Evolutionary conservation across 805 yeast genomes (phyloP).

Genomic region (Pichia californica): DNA sequence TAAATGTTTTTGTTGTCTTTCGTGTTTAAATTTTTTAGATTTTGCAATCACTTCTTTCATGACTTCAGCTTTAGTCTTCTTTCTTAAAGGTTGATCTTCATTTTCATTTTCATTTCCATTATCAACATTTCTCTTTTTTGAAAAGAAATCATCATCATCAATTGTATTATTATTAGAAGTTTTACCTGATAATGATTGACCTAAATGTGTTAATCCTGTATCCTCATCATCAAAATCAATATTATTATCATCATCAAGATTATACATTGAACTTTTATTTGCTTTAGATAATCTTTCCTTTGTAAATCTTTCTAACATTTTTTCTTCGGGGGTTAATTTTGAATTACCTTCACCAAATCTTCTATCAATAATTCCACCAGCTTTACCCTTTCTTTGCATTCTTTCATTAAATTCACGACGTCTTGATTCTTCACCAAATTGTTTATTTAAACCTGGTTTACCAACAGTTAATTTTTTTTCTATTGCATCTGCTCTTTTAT

Average conservation of each 20-base stretch:
- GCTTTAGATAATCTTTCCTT: conserved; percentile 67
- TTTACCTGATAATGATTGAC: conserved; percentile 48
- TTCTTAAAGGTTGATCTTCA: conserved; percentile 41
- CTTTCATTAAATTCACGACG: conserved; percentile 57
- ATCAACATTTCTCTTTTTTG: conserved; percentile 29
- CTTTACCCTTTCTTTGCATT: conserved; percentile 56
- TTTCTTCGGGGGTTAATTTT: conserved; percentile 75
- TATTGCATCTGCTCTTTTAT: conserved; percentile 48
- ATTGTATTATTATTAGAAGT: conserved; percentile 28
- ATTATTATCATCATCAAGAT: conserved; percentile 61
- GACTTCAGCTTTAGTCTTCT: conserved; percentile 76
- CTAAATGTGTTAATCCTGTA: conserved; percentile 72
- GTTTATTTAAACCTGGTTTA: conserved; percentile 63
- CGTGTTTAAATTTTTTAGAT: conserved; percentile 69
- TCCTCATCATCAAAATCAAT: conserved; percentile 49
- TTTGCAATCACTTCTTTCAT: conserved; percentile 83
- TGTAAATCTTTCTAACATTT: conserved; percentile 92
- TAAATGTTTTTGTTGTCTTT: conserved; percentile 62
- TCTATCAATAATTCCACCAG: conserved; percentile 75
- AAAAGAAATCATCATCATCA: conserved; percentile 26
- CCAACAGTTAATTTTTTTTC: conserved; percentile 49
- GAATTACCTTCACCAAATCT: conserved; percentile 86
- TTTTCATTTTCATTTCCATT: conserved; percentile 25
- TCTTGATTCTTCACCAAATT: conserved; percentile 60
- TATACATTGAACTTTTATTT: conserved; percentile 56